Conservation (phyloP, 768 basidiomycete species). For the Boletus rex-veris region DNA sequence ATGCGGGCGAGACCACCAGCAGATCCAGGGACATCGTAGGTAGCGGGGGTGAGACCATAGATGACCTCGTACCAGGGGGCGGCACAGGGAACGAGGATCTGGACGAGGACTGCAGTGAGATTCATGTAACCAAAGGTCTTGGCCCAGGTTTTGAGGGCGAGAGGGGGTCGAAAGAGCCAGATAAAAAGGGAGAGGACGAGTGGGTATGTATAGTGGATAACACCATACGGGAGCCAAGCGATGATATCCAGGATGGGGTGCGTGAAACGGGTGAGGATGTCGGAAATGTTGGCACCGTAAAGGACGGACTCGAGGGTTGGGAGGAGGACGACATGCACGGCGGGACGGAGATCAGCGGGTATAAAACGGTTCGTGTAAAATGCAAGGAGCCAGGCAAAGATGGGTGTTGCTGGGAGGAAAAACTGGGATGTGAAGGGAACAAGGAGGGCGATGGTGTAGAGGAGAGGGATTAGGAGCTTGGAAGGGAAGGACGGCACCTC, state of each 20-base stretch:
- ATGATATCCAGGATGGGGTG: slow-evolving; percentile 89
- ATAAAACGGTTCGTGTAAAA: slow-evolving; percentile 89
- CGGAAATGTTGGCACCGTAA: slow-evolving; percentile 97
- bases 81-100: slow-evolving; percentile 87
- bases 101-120: slow-evolving; percentile 79
- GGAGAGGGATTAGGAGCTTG: slow-evolving; percentile 74
- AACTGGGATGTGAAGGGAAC: slow-evolving; percentile 89
- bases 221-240: slow-evolving; percentile 97
- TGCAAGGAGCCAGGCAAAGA: slow-evolving; percentile 81
- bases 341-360: slow-evolving; percentile 68
- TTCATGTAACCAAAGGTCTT: slow-evolving; percentile 92
- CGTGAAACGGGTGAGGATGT: slow-evolving; percentile 92
- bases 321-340: slow-evolving; percentile 86
- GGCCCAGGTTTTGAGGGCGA: slow-evolving; percentile 80
- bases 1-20: slow-evolving; percentile 92
- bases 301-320: slow-evolving; percentile 93
- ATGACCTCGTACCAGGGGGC: slow-evolving; percentile 98
- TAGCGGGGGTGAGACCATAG: slow-evolving; percentile 91
- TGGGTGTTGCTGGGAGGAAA: slow-evolving; percentile 82
- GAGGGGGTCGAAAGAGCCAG: slow-evolving; percentile 86
- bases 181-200: slow-evolving; percentile 81
- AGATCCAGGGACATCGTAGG: slow-evolving; percentile 89
- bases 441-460: slow-evolving; percentile 66
- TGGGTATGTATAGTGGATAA: slow-evolving; percentile 84
- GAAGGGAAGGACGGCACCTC: slow-evolving; percentile 61